Evolutionary conservation across 768 basidiomycete species (phyloP).

Genomic region (Rhizopogon roseolus): DNA sequence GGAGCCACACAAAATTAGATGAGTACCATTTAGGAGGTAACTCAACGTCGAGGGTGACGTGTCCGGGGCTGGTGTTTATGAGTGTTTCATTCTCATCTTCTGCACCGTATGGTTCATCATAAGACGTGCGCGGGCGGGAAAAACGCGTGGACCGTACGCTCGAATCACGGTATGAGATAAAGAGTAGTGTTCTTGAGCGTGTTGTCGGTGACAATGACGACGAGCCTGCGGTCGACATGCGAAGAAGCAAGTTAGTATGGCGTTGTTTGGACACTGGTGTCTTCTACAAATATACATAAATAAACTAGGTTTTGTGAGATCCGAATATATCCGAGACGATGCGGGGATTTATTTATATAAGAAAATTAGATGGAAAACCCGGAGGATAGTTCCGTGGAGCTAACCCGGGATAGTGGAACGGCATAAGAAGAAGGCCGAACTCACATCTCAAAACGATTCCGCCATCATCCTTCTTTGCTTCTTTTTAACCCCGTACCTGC

Average conservation of each 20-base stretch:
- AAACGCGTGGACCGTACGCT: constrained; percentile 39
- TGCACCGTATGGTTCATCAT: constrained; percentile 42
- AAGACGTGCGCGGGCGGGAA: constrained; percentile 34
- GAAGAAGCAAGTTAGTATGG: constrained; percentile 20
- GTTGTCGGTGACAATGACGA: constrained; percentile 46
- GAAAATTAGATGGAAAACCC: background rate
- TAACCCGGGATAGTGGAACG: background rate
- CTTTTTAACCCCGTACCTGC: constrained; percentile 23
- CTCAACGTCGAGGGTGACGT: constrained; percentile 49
- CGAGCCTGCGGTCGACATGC: constrained; percentile 28
- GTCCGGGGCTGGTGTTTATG: constrained; percentile 36
- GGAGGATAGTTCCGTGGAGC: background rate
- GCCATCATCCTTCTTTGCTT: background rate
- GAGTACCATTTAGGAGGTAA: constrained; percentile 85
- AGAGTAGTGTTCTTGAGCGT: constrained; percentile 86
- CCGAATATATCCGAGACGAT: background rate
- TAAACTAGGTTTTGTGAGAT: constrained; percentile 1
- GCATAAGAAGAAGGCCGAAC: background rate
- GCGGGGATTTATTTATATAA: background rate
- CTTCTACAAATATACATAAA: constrained; percentile 19
- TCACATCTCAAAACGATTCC: constrained; percentile 8
- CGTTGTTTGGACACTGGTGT: constrained; percentile 8
- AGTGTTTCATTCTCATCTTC: constrained; percentile 63
- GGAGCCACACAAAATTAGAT: constrained; percentile 4
- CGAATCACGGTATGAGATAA: constrained; percentile 90